Base-by-base conservation (phyloP, 768 basidiomycete genomes). In the Lactarius sp. region DNA sequence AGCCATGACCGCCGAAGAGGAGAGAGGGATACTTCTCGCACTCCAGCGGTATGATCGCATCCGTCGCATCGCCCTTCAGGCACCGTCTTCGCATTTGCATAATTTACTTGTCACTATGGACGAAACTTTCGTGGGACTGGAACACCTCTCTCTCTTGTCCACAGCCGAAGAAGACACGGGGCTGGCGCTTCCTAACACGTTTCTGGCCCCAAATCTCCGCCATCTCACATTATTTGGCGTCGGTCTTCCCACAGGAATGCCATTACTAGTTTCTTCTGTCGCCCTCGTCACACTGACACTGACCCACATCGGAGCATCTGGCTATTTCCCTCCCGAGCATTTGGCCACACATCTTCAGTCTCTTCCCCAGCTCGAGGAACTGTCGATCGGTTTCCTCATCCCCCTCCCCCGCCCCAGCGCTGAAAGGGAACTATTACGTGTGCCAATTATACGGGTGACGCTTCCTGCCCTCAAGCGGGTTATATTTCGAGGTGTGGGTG, bases 281-380 rank as follows among this genome's bases (percentile, higher is more conserved):
- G 22, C 10, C 27, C 36, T 59, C n/a, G 57, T 59, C 49, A n/a
- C 36, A 27, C 57, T 59, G 1, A 8, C 16, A 5, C 16, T 59
- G 14, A 41, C 20, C 6, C 2, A 39, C 22, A 47, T 49, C 34
- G 22, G 16, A 39, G 36, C 34, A 22, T 37, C 46, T 6, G 22
- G 36, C 20, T 59, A 59, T 20, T 27, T 59, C 13, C 14, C 6
- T 12, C 57, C 57, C 8, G 47, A 49, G 5, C 2, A 18, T 13
- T 7, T 59, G 9, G 47, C 41, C 20, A n/a, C 37, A 8, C 39
- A 14, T 10, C 49, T 52, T 41, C 58, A 50, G 8, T 10, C 4
- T 14, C 39, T 61, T n/a, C 47, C 27, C 18, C 54, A 50, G 10
- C 60, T 61, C 9, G 53, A 50, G n/a, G 54, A 61, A 39, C 47